A percentile compares a stretch with the other conserved stretches of the same genome.
Conservation (phyloP, 2,329 filamentous ascomycete genomes). For the Fusarium siculi region DNA sequence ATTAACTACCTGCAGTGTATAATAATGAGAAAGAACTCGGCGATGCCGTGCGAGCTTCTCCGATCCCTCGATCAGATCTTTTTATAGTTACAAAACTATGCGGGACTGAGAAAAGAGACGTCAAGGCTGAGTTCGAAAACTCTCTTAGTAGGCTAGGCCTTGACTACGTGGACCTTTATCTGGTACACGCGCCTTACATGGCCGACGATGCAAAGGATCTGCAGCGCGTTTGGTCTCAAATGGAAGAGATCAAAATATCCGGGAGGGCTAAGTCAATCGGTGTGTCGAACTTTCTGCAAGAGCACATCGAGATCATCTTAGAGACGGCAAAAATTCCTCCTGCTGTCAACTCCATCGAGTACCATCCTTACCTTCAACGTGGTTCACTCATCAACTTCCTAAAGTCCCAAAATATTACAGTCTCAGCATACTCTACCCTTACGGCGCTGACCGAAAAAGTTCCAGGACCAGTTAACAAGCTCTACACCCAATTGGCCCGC, state of each 20-base stretch:
- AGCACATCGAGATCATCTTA: neutral
- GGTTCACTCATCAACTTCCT: neutral
- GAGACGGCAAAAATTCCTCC: neutral
- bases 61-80: neutral
- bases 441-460: neutral
- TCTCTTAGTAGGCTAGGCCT: neutral
- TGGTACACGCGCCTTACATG: neutral
- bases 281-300: neutral
- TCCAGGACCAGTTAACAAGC: neutral
- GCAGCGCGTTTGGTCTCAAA: neutral
- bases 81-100: neutral
- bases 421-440: neutral
- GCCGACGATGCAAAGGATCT: neutral
- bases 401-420: neutral
- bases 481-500: neutral
- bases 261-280: neutral
- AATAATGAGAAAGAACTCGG: neutral
- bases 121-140: neutral
- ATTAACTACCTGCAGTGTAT: neutral
- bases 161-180: neutral
- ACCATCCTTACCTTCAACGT: neutral
- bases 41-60: neutral
- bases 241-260: neutral
- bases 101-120: neutral
- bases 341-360: neutral